Conservation (phyloP, 2,329 filamentous ascomycete species). For the Fusarium incarnatum region DNA sequence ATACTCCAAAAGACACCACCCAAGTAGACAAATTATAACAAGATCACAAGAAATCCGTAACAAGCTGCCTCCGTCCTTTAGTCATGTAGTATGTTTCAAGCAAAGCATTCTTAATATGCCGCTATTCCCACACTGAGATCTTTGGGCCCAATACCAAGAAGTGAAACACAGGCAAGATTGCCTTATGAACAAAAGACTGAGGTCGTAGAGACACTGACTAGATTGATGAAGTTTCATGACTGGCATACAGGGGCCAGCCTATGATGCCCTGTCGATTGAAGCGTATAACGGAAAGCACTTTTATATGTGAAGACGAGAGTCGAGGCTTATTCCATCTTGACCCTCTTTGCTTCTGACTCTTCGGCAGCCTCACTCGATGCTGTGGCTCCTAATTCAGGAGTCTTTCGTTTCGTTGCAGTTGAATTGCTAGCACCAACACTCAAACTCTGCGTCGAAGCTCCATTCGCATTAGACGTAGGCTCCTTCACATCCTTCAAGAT, state of each 20-base stretch:
- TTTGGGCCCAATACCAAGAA: conserved; percentile 22
- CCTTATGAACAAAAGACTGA: conserved; percentile 20
- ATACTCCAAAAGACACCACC: conserved; percentile 32
- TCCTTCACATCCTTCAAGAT: conserved; percentile 17
- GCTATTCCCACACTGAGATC: conserved; percentile 11
- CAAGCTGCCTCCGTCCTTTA: conserved; percentile 18
- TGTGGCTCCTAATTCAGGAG: conserved; percentile 61
- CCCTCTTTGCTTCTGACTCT: conserved; percentile 62
- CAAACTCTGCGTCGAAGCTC: conserved; percentile 32
- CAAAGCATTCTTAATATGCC: neutral
- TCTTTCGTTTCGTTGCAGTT: conserved; percentile 64
- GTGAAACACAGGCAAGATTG: conserved; percentile 26
- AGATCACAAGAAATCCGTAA: conserved; percentile 11
- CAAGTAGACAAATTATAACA: conserved; percentile 14
- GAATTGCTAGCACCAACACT: conserved; percentile 38
- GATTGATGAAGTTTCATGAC: conserved; percentile 19
- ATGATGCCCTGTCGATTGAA: conserved; percentile 22
- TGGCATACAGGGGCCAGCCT: conserved; percentile 37
- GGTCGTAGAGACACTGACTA: conserved; percentile 1
- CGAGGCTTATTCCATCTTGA: conserved; percentile 60
- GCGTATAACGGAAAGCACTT: conserved; percentile 25
- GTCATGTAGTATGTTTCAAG: neutral
- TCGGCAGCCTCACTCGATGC: conserved; percentile 57
- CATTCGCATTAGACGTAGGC: conserved; percentile 13
- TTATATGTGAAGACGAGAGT: conserved; percentile 6